Percentiles rank a stretch among this genome's conserved stretches.
These are phyloP conservation scores for Lignosus rhinocerotis DNA, from an alignment of 1,284 basidiomycete genomes.

Conservation along the genomic window DNA sequence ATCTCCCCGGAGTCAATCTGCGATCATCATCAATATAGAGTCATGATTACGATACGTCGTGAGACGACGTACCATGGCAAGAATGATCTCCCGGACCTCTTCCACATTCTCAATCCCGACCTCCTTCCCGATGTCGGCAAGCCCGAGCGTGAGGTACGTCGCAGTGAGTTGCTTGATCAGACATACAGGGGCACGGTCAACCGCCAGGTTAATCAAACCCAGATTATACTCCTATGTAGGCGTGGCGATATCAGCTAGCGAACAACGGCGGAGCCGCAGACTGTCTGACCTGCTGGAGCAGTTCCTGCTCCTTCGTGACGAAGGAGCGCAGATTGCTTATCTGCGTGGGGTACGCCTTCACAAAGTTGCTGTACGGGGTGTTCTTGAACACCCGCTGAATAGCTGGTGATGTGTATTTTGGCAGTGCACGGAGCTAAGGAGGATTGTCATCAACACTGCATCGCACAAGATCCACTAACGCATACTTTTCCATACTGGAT, in stretches of 20 bases:
- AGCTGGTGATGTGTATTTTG: slow-evolving; percentile 65
- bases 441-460: not conserved
- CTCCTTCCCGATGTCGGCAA: slow-evolving; percentile 66
- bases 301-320: slow-evolving; percentile 51
- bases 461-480: slow-evolving; percentile 3
- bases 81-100: slow-evolving; percentile 57
- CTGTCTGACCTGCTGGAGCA: slow-evolving; percentile 50
- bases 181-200: slow-evolving; percentile 71
- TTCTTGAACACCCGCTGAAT: slow-evolving; percentile 62
- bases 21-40: not conserved
- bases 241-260: not conserved
- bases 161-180: slow-evolving; percentile 73
- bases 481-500: slow-evolving; percentile 68
- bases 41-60: not conserved
- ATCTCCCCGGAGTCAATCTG: slow-evolving; percentile 74
- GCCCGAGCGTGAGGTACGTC: slow-evolving; percentile 74
- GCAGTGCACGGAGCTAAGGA: slow-evolving; percentile 52
- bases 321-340: slow-evolving; percentile 43
- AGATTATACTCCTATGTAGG: slow-evolving; percentile 63
- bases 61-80: slow-evolving; percentile 64
- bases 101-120: slow-evolving; percentile 57
- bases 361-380: slow-evolving; percentile 61
- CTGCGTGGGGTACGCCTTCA: slow-evolving; percentile 61
- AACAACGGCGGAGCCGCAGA: not conserved
- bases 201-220: slow-evolving; percentile 65